These are phyloP conservation scores for Acacia confusa DNA, from an alignment of 306 rosid species.

Conservation along the genomic window DNA sequence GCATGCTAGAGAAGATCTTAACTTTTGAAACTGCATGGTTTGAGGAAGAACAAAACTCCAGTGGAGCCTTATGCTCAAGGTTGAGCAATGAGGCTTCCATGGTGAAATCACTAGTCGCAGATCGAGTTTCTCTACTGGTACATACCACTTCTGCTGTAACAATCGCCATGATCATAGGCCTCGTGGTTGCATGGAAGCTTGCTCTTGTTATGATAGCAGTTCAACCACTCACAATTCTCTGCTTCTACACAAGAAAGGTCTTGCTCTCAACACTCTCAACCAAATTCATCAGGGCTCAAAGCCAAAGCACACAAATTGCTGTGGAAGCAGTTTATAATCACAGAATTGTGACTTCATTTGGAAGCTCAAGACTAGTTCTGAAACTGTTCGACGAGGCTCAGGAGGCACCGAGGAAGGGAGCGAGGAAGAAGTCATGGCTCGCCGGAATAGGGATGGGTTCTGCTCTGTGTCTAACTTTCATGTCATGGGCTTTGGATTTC, in stretches of 20 bases:
- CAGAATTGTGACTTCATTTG: constrained; percentile 78
- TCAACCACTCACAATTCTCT: constrained; percentile 81
- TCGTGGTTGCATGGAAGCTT: constrained; percentile 86
- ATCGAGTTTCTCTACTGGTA: constrained; percentile 69
- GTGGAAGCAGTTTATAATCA: constrained; percentile 93
- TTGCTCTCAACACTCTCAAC: constrained; percentile 73
- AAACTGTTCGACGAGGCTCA: constrained; percentile 76
- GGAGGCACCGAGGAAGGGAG: constrained; percentile 83
- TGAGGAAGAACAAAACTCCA: constrained; percentile 78
- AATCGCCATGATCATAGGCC: constrained; percentile 87
- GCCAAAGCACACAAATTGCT: constrained; percentile 85
- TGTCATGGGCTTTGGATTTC: constrained; percentile 97
- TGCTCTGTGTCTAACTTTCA: constrained; percentile 90
- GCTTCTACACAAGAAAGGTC: constrained; percentile 84
- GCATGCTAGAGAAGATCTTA: constrained; percentile 78
- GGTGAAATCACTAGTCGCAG: constrained; percentile 94
- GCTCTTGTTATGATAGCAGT: constrained; percentile 91
- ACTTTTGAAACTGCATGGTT: constrained; percentile 95
- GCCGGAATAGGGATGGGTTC: constrained; percentile 98
- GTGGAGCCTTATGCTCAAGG: constrained; percentile 89
- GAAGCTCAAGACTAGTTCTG: constrained; percentile 61
- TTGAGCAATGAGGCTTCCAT: constrained; percentile 85
- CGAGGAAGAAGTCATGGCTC: constrained; percentile 79
- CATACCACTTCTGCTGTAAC: constrained; percentile 87
- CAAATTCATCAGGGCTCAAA: constrained; percentile 74